Conservation (phyloP, 306 rosid genomes). For the Prunus fruticosa region DNA sequence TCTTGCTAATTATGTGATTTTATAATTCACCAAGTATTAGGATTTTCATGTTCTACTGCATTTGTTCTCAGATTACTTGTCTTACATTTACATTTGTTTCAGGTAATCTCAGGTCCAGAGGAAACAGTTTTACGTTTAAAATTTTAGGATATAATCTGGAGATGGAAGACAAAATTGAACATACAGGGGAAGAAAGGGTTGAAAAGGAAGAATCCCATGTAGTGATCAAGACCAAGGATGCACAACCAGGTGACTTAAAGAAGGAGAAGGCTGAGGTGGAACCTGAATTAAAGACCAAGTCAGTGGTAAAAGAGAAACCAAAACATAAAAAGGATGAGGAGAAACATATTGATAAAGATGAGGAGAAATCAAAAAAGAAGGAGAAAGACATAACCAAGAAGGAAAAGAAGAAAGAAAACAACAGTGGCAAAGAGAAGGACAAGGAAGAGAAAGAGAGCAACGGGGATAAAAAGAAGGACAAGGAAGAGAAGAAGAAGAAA, state of each 20-base stretch:
- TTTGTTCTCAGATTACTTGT: slow-evolving; percentile 1
- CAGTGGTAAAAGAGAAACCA: slow-evolving; percentile 29
- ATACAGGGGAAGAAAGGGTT: slow-evolving; percentile 12
- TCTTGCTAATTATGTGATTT: background rate
- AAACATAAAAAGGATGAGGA: slow-evolving; percentile 28
- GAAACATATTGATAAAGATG: slow-evolving; percentile 26
- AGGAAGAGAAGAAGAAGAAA: slow-evolving; percentile 6
- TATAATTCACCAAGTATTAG: background rate
- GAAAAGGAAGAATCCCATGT: slow-evolving; percentile 24
- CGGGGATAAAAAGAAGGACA: background rate
- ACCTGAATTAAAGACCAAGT: slow-evolving; percentile 46
- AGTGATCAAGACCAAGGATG: slow-evolving; percentile 38
- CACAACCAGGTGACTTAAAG: slow-evolving; percentile 27
- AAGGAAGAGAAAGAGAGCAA: slow-evolving; percentile 19
- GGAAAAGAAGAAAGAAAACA: slow-evolving; percentile 14
- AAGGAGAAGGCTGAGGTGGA: slow-evolving; percentile 37
- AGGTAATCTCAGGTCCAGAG: slow-evolving; percentile 11
- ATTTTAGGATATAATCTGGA: slow-evolving; percentile 18
- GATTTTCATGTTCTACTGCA: background rate
- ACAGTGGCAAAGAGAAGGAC: slow-evolving; percentile 14
- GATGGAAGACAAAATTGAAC: slow-evolving; percentile 49
- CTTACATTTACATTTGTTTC: background rate
- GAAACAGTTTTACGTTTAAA: slow-evolving; percentile 11
- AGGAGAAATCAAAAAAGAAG: slow-evolving; percentile 32
- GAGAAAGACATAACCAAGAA: slow-evolving; percentile 15